phyloP scores from a whole-genome alignment of 2,329 filamentous ascomycete genomes.

The Curvularia hawaiiensis region DNA sequence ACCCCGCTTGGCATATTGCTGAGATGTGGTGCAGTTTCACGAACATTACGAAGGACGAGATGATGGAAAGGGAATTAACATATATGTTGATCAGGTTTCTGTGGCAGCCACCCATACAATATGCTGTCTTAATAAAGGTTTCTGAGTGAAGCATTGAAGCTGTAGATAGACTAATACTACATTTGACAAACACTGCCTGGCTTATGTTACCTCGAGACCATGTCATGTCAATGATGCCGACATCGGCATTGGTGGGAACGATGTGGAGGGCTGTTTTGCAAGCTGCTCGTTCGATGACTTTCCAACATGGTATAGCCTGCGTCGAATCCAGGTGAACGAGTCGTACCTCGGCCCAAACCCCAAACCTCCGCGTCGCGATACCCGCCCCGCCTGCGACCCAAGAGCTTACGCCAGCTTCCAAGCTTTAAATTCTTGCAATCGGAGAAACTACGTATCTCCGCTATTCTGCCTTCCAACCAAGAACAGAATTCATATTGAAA shows the following conservation, averaged over 20 bases:
- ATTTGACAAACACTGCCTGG: conserved; percentile 1
- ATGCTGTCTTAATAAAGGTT: conserved; percentile 18
- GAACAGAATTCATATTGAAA: background rate
- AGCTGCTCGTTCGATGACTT: conserved; percentile 2
- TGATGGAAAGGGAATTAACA: conserved; percentile 15
- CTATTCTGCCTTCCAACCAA: background rate
- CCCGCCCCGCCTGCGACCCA: conserved; percentile 34
- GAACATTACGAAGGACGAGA: conserved; percentile 25
- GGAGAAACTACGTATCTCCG: background rate
- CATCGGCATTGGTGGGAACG: conserved; percentile 1
- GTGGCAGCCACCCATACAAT: conserved; percentile 13
- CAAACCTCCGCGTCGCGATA: conserved; percentile 33
- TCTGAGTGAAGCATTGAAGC: conserved; percentile 10
- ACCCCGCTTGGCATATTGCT: conserved; percentile 7
- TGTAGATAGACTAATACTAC: conserved; percentile 25
- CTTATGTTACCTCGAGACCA: background rate
- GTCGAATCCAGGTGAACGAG: conserved; percentile 23
- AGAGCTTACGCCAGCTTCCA: conserved; percentile 15
- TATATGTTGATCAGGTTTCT: conserved; percentile 18
- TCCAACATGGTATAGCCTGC: conserved; percentile 13
- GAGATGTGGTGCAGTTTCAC: conserved; percentile 11
- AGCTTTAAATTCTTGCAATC: conserved; percentile 1
- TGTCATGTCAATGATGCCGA: background rate
- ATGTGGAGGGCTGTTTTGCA: background rate
- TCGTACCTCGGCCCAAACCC: conserved; percentile 42